Conservation (phyloP, 2,329 filamentous ascomycete genomes). For the Fusarium mundagurra region DNA sequence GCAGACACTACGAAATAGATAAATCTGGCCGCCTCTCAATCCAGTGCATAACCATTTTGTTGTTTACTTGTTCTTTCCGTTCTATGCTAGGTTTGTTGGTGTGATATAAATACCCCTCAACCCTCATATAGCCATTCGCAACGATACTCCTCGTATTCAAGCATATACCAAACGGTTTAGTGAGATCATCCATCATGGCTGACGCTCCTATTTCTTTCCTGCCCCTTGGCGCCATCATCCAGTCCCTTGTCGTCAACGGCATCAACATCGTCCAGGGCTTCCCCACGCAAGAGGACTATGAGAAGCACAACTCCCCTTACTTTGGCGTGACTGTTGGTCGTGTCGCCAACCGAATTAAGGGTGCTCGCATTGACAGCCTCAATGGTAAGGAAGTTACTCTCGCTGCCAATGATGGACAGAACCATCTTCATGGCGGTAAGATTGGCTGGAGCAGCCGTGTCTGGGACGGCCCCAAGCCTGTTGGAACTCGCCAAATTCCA, state of each 20-base stretch:
- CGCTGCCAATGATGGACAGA: constrained; percentile 78
- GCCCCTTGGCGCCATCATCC: constrained; percentile 80
- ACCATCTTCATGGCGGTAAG: constrained; percentile 77
- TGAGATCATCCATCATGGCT: constrained; percentile 48
- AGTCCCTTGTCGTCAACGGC: constrained; percentile 80
- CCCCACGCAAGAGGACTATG: constrained; percentile 78
- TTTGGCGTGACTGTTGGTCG: constrained; percentile 96
- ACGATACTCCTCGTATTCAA: not conserved
- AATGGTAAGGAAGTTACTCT: constrained; percentile 78
- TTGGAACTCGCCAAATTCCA: constrained; percentile 62
- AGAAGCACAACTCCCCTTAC: constrained; percentile 77
- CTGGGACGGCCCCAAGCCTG: constrained; percentile 76
- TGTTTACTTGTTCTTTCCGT: constrained; percentile 1
- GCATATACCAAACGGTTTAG: not conserved
- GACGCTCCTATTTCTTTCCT: constrained; percentile 71
- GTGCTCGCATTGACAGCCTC: constrained; percentile 74
- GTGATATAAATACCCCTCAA: constrained; percentile 13
- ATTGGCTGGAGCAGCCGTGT: constrained; percentile 84
- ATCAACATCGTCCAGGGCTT: constrained; percentile 92
- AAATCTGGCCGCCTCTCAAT: constrained; percentile 31
- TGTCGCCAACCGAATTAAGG: constrained; percentile 81
- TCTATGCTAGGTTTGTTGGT: not conserved
- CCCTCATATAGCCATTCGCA: constrained; percentile 13
- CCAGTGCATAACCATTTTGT: not conserved
- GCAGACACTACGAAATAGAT: constrained; percentile 16